Percentiles rank a stretch among this genome's conserved stretches.
Conservation (phyloP, 1,284 basidiomycete species). For the Leccinum subspadiceum region DNA sequence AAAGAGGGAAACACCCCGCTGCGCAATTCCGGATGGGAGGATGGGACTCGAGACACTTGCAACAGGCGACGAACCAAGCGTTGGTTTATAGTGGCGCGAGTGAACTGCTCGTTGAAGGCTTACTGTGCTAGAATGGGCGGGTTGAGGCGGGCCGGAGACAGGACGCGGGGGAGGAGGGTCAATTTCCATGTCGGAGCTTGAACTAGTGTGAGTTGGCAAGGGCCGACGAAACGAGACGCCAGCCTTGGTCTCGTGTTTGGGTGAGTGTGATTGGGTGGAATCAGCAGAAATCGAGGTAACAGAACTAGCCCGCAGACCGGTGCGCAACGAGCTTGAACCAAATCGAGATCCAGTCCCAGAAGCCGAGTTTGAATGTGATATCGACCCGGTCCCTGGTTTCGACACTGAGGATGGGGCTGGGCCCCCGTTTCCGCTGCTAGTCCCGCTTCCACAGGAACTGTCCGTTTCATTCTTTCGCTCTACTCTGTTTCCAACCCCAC, state of each 20-base stretch:
- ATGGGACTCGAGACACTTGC: constrained; percentile 21
- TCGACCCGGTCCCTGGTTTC: constrained; percentile 21
- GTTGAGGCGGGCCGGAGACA: constrained; percentile 22
- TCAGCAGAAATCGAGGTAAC: constrained; percentile 29
- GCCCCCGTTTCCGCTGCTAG: constrained; percentile 9
- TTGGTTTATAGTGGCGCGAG: constrained; percentile 6
- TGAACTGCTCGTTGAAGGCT: background rate
- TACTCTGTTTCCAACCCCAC: constrained; percentile 2
- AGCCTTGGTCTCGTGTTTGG: constrained; percentile 6
- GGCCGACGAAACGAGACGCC: constrained; percentile 6
- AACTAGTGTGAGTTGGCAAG: constrained; percentile 4
- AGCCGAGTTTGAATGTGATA: constrained; percentile 24
- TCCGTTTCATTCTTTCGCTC: constrained; percentile 12
- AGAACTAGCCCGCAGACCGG: constrained; percentile 29
- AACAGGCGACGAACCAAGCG: constrained; percentile 13
- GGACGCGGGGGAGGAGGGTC: constrained; percentile 21
- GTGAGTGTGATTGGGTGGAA: constrained; percentile 22
- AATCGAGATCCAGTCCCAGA: constrained; percentile 29
- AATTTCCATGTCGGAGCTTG: constrained; percentile 29
- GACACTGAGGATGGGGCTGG: constrained; percentile 17
- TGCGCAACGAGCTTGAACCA: constrained; percentile 25
- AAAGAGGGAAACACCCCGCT: background rate
- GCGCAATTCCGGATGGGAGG: constrained; percentile 1
- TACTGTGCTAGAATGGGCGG: background rate
- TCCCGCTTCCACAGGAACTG: constrained; percentile 15